These are phyloP conservation scores for Chalciporus piperatus DNA, from an alignment of 768 basidiomycete genomes.

Conservation along the genomic window DNA sequence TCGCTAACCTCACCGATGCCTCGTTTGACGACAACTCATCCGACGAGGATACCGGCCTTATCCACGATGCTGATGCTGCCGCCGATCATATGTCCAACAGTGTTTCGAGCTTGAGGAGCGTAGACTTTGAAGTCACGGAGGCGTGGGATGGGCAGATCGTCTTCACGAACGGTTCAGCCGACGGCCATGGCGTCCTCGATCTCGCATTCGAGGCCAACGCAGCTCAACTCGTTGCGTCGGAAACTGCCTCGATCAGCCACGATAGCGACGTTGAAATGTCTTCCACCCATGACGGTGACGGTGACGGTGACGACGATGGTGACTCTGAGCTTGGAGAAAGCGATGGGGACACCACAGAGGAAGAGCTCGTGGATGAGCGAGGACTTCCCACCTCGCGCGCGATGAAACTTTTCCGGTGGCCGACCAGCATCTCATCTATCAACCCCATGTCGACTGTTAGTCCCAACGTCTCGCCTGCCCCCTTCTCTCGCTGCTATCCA, in stretches of 20 bases:
- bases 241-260: conserved; percentile 46
- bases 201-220: conserved; percentile 69
- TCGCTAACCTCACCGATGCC: conserved; percentile 69
- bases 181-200: conserved; percentile 53
- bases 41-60: conserved; percentile 47
- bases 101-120: conserved; percentile 34
- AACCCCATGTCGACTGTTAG: conserved; percentile 76
- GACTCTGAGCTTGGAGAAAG: conserved; percentile 50
- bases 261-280: conserved; percentile 51
- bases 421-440: conserved; percentile 59
- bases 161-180: conserved; percentile 61
- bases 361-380: conserved; percentile 75
- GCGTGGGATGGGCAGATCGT: conserved; percentile 75
- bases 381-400: conserved; percentile 74
- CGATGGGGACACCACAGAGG: conserved; percentile 79
- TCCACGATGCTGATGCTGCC: conserved; percentile 33
- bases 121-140: conserved; percentile 60
- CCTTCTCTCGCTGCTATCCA: conserved; percentile 32
- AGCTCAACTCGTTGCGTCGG: conserved; percentile 48
- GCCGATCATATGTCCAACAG: conserved; percentile 24
- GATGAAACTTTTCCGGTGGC: conserved; percentile 69
- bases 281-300: conserved; percentile 34
- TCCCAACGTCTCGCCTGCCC: conserved; percentile 47
- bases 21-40: conserved; percentile 36
- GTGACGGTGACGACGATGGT: conserved; percentile 38